phyloP scores from a whole-genome alignment of 2,329 filamentous ascomycete genomes.

The Phialophora verrucosa region DNA sequence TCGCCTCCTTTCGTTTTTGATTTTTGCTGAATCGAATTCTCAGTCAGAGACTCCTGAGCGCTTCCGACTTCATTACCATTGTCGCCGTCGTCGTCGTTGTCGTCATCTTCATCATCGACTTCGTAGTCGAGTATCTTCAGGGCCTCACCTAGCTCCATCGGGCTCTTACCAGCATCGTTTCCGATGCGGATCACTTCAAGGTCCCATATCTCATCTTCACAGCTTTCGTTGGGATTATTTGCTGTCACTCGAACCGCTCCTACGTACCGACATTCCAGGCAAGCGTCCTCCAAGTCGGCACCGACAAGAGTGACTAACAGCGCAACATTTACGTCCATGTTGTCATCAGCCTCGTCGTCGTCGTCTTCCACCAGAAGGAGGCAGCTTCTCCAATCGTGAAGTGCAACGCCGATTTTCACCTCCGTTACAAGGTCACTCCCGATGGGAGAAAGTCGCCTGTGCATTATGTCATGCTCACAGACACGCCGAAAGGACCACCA shows the following conservation, averaged over 20 bases:
- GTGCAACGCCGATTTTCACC: not conserved
- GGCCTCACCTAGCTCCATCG: not conserved
- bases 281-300: not conserved
- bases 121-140: conserved; percentile 1
- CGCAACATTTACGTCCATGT: not conserved
- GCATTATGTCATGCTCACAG: conserved; percentile 1
- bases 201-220: conserved; percentile 2
- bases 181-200: not conserved
- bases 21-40: not conserved
- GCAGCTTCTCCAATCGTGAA: conserved; percentile 2
- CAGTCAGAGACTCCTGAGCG: not conserved
- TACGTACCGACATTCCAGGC: conserved; percentile 1
- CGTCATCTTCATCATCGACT: not conserved
- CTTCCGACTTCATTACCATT: not conserved
- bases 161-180: conserved; percentile 2
- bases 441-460: not conserved
- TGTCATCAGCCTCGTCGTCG: not conserved
- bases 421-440: conserved; percentile 1
- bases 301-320: not conserved
- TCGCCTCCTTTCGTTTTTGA: not conserved
- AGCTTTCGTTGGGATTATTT: not conserved
- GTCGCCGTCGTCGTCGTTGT: not conserved
- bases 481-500: conserved; percentile 3
- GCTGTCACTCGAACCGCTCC: not conserved
- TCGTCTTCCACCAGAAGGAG: not conserved